phyloP scores from a whole-genome alignment of 2,329 filamentous ascomycete species.

The Fusarium nisikadoi region DNA sequence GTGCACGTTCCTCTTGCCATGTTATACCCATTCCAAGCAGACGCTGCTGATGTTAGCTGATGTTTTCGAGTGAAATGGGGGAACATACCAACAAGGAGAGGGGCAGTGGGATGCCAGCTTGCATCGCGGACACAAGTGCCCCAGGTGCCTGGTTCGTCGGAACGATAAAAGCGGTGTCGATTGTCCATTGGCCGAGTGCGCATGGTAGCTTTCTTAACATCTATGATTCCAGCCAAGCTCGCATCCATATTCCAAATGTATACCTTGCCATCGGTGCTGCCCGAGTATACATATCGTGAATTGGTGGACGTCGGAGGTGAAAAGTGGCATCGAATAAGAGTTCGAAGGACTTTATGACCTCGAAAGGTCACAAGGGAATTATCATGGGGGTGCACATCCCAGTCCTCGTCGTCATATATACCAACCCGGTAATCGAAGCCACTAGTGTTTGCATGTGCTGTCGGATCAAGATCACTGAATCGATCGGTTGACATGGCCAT shows the following conservation, averaged over 20 bases:
- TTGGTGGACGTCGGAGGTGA: constrained; percentile 87
- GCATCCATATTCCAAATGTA: constrained; percentile 95
- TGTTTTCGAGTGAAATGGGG: neutral
- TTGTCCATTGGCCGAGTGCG: constrained; percentile 68
- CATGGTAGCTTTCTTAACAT: constrained; percentile 78
- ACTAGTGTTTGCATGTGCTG: constrained; percentile 62
- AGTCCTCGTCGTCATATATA: constrained; percentile 71
- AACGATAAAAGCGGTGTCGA: constrained; percentile 66
- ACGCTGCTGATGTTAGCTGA: constrained; percentile 63
- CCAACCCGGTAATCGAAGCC: constrained; percentile 81
- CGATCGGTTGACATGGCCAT: constrained; percentile 83
- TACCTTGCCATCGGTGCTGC: constrained; percentile 88
- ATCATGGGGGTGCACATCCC: constrained; percentile 75
- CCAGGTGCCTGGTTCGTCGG: constrained; percentile 70
- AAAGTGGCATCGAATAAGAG: constrained; percentile 95
- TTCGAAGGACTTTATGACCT: constrained; percentile 88
- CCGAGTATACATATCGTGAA: constrained; percentile 91
- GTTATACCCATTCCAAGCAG: constrained; percentile 83
- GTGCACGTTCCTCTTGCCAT: constrained; percentile 79
- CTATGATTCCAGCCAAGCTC: constrained; percentile 79
- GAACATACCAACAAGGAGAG: constrained; percentile 74
- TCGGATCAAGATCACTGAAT: constrained; percentile 66
- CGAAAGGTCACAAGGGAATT: constrained; percentile 94
- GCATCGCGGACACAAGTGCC: constrained; percentile 86
- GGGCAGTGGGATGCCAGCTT: constrained; percentile 88